phyloP scores from a whole-genome alignment of 257 asterid genomes.

The Nicotiana paniculata region DNA sequence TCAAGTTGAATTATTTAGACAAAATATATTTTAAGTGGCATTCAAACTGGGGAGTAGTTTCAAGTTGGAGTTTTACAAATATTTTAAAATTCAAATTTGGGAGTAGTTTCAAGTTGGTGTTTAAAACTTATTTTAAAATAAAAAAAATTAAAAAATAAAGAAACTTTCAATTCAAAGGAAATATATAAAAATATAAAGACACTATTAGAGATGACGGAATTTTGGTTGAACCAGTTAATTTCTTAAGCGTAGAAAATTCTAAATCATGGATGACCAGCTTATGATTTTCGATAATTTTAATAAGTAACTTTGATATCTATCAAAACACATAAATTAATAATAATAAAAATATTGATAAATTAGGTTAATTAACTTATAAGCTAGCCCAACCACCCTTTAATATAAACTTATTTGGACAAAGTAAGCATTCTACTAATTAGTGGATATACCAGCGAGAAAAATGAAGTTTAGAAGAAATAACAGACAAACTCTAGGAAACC shows the following conservation, averaged over 20 bases:
- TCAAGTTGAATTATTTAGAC: no score
- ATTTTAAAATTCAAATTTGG: no score
- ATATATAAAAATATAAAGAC: no score
- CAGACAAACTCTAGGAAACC: neutral
- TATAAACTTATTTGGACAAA: neutral
- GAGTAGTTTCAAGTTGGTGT: no score
- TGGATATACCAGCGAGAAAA: neutral
- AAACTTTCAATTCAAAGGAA: no score
- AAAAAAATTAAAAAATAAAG: no score
- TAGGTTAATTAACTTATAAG: neutral
- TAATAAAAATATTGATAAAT: neutral
- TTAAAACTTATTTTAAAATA: no score
- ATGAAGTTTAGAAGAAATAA: neutral
- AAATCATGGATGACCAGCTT: neutral
- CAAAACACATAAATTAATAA: neutral
- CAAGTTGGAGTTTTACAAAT: no score
- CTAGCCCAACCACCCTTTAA: neutral
- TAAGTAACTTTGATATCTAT: neutral
- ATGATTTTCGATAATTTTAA: no score
- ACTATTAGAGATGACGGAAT: neutral
- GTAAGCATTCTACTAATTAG: neutral
- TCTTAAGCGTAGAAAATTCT: neutral
- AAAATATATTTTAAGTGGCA: no score
- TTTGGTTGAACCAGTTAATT: neutral
- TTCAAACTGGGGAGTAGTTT: no score